These are phyloP conservation scores for Spergularia marina DNA, from an alignment of 148 eudicot genomes.

Conservation along the genomic window DNA sequence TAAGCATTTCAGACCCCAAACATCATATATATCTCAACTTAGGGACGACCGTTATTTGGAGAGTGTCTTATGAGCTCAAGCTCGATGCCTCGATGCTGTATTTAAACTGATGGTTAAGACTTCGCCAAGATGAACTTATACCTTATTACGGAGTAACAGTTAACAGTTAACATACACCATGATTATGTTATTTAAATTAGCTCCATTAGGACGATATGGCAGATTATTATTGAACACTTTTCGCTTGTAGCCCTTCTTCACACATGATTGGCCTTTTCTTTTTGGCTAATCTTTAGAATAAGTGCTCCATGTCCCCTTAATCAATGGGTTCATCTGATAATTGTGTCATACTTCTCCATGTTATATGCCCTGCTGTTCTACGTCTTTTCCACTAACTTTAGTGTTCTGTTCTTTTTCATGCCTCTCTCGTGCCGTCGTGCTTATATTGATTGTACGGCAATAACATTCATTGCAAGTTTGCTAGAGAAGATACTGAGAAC, in stretches of 20 bases:
- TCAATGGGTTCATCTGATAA: constrained; percentile 12
- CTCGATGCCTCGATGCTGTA: no score
- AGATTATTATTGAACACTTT: not conserved
- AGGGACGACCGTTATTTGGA: no score
- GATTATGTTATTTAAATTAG: no score
- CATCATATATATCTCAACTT: no score
- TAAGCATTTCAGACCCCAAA: no score
- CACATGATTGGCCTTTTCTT: not conserved
- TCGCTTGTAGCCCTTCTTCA: not conserved
- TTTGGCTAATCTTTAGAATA: not conserved
- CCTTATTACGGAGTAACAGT: no score
- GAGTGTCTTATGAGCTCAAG: no score
- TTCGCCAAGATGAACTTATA: no score
- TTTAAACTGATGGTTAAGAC: no score
- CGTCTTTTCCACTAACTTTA: not conserved
- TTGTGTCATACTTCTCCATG: constrained; percentile 11
- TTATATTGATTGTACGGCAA: not conserved
- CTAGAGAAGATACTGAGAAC: no score
- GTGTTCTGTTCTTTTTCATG: not conserved
- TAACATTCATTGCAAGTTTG: not conserved
- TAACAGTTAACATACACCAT: no score
- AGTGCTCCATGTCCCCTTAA: constrained; percentile 3
- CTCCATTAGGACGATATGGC: not conserved
- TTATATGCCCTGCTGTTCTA: constrained; percentile 13
- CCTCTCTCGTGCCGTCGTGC: constrained; percentile 3